Conservation (phyloP, 176 grass and related monocot genomes). For the Chloris gayana region DNA sequence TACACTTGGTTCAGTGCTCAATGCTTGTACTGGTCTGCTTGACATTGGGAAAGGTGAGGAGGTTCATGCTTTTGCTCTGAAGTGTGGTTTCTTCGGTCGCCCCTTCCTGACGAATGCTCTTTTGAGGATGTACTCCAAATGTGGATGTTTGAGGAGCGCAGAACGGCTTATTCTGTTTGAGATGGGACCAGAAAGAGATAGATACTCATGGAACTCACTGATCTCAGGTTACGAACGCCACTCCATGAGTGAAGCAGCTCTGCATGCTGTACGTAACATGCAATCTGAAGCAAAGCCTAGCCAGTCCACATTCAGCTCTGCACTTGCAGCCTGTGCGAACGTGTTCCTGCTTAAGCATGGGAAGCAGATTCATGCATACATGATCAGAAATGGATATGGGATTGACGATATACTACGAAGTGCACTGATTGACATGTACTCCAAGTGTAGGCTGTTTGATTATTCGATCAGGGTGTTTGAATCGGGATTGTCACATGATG, state of each 20-base stretch:
- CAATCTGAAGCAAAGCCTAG: slow-evolving; percentile 59
- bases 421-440: slow-evolving; percentile 92
- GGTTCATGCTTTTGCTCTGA: slow-evolving; percentile 61
- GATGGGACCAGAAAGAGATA: slow-evolving; percentile 59
- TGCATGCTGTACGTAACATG: slow-evolving; percentile 72
- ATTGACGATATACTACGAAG: slow-evolving; percentile 78
- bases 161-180: slow-evolving; percentile 59
- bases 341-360: slow-evolving; percentile 76
- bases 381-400: slow-evolving; percentile 72
- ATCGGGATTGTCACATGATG: slow-evolving; percentile 50
- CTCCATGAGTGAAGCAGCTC: slow-evolving; percentile 73
- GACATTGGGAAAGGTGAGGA: slow-evolving; percentile 75
- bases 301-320: slow-evolving; percentile 70
- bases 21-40: slow-evolving; percentile 67
- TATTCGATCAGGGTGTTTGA: slow-evolving; percentile 74
- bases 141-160: slow-evolving; percentile 66
- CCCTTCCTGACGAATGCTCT: slow-evolving; percentile 64
- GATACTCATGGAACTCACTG: slow-evolving; percentile 79
- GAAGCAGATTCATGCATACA: slow-evolving; percentile 86
- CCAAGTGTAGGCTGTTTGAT: slow-evolving; percentile 80
- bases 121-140: slow-evolving; percentile 85
- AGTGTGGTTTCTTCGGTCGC: slow-evolving; percentile 40
- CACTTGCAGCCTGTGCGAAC: slow-evolving; percentile 85
- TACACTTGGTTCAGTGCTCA: slow-evolving; percentile 64
- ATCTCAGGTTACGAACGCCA: slow-evolving; percentile 78